Conservation (phyloP, 129 eudicot species). For the Logfia minima region DNA sequence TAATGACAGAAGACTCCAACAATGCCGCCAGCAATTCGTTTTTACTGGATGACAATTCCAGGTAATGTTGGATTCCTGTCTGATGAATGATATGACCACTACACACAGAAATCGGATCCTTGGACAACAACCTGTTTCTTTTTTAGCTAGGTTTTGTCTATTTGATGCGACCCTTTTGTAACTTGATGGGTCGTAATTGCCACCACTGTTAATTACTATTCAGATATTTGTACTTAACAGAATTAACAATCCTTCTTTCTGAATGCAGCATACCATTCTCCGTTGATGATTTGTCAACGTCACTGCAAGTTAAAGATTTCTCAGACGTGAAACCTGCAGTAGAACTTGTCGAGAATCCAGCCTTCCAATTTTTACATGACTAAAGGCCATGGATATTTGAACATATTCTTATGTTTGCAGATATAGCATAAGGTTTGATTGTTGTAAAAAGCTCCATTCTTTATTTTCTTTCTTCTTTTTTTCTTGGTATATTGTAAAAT, state of each 20-base stretch:
- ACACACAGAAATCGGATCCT: neutral
- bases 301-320: constrained; percentile 73
- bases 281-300: constrained; percentile 71
- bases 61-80: constrained; percentile 38
- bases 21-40: constrained; percentile 73
- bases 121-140: neutral
- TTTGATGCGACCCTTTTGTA: neutral
- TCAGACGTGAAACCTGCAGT: constrained; percentile 72
- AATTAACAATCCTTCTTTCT: neutral
- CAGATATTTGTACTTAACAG: neutral
- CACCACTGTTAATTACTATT: neutral
- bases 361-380: constrained; percentile 80
- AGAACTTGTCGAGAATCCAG: constrained; percentile 78
- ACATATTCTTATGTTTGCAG: constrained; percentile 39
- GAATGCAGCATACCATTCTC: constrained; percentile 90
- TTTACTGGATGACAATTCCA: constrained; percentile 82
- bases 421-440: constrained; percentile 38
- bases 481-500: constrained; percentile 14
- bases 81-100: neutral
- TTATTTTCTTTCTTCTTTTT: constrained; percentile 24
- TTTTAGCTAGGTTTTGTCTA: neutral
- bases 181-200: neutral
- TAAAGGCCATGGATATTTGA: constrained; percentile 36
- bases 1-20: constrained; percentile 92
- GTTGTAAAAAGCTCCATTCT: constrained; percentile 46